Conservation (phyloP, 2,329 filamentous ascomycete genomes). For the Colletotrichum higginsianum region DNA sequence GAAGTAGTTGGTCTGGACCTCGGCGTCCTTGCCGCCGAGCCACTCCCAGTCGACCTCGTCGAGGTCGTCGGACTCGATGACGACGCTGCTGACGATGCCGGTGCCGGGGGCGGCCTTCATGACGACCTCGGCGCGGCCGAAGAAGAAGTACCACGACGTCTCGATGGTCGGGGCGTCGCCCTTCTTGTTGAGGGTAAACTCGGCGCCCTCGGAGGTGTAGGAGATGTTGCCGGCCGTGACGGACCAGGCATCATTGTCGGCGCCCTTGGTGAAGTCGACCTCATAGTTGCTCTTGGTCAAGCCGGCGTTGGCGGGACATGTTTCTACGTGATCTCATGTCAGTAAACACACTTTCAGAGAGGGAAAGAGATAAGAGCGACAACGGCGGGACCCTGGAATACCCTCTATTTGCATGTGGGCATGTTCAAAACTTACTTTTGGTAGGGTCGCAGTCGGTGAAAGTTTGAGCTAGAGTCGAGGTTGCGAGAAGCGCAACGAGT, state of each 20-base stretch:
- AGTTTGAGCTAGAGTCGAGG: slow-evolving; percentile 36
- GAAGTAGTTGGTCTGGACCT: slow-evolving; percentile 89
- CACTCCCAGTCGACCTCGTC: slow-evolving; percentile 92
- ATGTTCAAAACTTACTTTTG: slow-evolving; percentile 30
- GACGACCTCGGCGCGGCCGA: slow-evolving; percentile 79
- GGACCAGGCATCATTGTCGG: slow-evolving; percentile 60
- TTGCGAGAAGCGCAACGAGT: slow-evolving; percentile 37
- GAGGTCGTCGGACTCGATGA: slow-evolving; percentile 81
- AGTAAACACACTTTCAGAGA: not conserved
- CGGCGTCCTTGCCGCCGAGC: slow-evolving; percentile 76
- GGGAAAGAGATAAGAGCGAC: not conserved
- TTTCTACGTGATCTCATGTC: slow-evolving; percentile 44
- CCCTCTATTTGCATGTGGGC: not conserved
- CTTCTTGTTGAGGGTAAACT: slow-evolving; percentile 70
- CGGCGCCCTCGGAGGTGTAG: slow-evolving; percentile 50
- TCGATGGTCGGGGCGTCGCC: slow-evolving; percentile 74
- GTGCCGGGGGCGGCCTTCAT: slow-evolving; percentile 56
- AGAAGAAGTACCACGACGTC: slow-evolving; percentile 87
- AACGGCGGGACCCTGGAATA: not conserved
- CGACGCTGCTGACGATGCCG: slow-evolving; percentile 83
- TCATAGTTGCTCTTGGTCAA: slow-evolving; percentile 69
- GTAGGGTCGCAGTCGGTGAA: slow-evolving; percentile 41
- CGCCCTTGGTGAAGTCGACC: slow-evolving; percentile 75
- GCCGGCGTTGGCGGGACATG: slow-evolving; percentile 75
- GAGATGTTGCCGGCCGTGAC: slow-evolving; percentile 46